These are phyloP conservation scores for Neurospora sp. DNA, from an alignment of 495 filamentous ascomycete species.

Conservation along the genomic window DNA sequence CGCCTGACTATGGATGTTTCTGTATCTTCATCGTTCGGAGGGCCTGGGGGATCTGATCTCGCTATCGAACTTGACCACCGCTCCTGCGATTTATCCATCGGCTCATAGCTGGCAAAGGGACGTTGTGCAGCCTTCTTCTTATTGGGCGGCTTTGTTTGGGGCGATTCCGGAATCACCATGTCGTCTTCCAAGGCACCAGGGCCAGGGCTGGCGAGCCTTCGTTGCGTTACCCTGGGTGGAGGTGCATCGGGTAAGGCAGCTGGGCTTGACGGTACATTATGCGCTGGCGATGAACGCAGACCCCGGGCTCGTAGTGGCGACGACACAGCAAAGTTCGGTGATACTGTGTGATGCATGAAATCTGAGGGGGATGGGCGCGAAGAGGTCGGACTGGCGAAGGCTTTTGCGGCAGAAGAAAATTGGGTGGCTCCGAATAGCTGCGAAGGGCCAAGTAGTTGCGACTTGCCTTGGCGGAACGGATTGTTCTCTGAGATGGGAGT, in stretches of 20 bases:
- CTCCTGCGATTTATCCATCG: constrained; percentile 26
- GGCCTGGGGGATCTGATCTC: neutral
- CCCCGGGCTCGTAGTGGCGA: constrained; percentile 35
- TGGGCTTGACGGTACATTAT: constrained; percentile 26
- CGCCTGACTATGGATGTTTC: constrained; percentile 9
- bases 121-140: constrained; percentile 13
- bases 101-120: constrained; percentile 22
- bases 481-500: constrained; percentile 30
- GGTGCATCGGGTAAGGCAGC: constrained; percentile 11
- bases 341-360: constrained; percentile 26
- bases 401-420: constrained; percentile 31
- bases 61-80: constrained; percentile 12
- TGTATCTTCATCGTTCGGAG: constrained; percentile 15
- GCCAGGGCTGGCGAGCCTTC: constrained; percentile 9
- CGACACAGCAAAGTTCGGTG: constrained; percentile 27
- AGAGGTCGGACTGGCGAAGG: constrained; percentile 34
- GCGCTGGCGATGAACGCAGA: constrained; percentile 26
- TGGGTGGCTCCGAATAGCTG: constrained; percentile 38
- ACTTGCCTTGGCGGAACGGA: constrained; percentile 28
- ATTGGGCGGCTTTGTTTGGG: constrained; percentile 1
- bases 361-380: constrained; percentile 37
- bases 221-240: neutral
- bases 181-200: constrained; percentile 5
- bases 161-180: constrained; percentile 17
- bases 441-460: constrained; percentile 29